These are phyloP conservation scores for Trichopus zeylanicus DNA, from an alignment of 116 monocot genomes.

Conservation along the genomic window DNA sequence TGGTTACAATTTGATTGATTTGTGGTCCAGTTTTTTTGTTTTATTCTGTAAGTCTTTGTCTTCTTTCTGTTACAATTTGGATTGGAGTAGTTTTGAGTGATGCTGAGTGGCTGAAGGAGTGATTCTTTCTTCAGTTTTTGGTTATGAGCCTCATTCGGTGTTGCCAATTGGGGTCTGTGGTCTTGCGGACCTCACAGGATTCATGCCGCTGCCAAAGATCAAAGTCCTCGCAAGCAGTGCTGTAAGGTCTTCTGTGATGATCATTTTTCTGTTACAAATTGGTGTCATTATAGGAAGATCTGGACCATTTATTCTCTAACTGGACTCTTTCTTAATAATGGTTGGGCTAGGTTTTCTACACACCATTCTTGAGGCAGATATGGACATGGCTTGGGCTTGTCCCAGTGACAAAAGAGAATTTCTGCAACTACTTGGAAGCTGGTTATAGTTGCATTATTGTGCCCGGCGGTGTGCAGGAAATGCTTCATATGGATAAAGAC, in stretches of 20 bases:
- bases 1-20: background rate
- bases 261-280: background rate
- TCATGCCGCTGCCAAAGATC: constrained; percentile 83
- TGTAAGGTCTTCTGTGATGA: constrained; percentile 31
- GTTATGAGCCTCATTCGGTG: constrained; percentile 94
- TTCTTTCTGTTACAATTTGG: background rate
- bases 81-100: background rate
- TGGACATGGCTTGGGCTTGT: constrained; percentile 95
- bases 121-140: constrained; percentile 58
- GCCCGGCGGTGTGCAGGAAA: constrained; percentile 82
- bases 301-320: too few species aligned
- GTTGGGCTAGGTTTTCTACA: constrained; percentile 73
- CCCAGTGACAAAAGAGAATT: constrained; percentile 71
- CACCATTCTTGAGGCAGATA: constrained; percentile 82
- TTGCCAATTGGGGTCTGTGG: constrained; percentile 66
- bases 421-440: constrained; percentile 47
- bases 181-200: constrained; percentile 60
- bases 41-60: background rate
- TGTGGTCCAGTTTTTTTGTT: background rate
- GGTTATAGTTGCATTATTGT: constrained; percentile 74
- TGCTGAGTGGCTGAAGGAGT: background rate
- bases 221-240: constrained; percentile 95
- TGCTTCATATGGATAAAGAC: constrained; percentile 75
- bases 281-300: too few species aligned
- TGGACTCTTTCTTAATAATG: background rate